Conservation (phyloP, 2,329 filamentous ascomycete genomes). For the Diaporthe eres region DNA sequence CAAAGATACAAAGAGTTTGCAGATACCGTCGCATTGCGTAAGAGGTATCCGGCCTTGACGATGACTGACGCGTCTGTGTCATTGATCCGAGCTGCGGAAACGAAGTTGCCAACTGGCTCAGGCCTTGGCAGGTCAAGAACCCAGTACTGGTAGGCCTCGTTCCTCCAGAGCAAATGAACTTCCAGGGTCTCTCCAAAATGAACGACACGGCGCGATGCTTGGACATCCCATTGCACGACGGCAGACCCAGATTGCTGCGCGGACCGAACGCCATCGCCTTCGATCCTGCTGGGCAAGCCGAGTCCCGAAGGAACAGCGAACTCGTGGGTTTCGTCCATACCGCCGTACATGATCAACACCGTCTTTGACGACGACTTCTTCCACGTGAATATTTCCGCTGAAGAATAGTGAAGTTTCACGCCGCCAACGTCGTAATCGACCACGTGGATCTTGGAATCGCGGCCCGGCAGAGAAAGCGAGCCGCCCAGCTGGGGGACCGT, state of each 20-base stretch:
- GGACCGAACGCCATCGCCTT: constrained; percentile 44
- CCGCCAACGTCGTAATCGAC: constrained; percentile 75
- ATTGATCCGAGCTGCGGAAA: constrained; percentile 48
- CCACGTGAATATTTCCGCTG: constrained; percentile 79
- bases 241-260: constrained; percentile 40
- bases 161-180: constrained; percentile 65
- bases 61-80: constrained; percentile 61
- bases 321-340: constrained; percentile 74
- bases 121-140: constrained; percentile 63
- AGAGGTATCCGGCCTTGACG: constrained; percentile 74
- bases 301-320: constrained; percentile 59
- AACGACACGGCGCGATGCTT: constrained; percentile 47
- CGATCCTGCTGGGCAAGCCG: neutral
- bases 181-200: constrained; percentile 58
- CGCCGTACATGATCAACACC: constrained; percentile 75
- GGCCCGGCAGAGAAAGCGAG: constrained; percentile 68
- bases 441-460: constrained; percentile 78
- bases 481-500: constrained; percentile 70
- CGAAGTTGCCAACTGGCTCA: constrained; percentile 44
- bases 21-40: constrained; percentile 67
- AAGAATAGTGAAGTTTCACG: constrained; percentile 74
- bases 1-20: neutral
- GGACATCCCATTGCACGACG: constrained; percentile 50
- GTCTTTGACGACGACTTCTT: constrained; percentile 75
- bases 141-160: constrained; percentile 79